Evolutionary conservation across 805 yeast species (phyloP), one percentile per base, ranked within the genome.

Genomic region (Kodamaea kaohsiungensis): DNA sequence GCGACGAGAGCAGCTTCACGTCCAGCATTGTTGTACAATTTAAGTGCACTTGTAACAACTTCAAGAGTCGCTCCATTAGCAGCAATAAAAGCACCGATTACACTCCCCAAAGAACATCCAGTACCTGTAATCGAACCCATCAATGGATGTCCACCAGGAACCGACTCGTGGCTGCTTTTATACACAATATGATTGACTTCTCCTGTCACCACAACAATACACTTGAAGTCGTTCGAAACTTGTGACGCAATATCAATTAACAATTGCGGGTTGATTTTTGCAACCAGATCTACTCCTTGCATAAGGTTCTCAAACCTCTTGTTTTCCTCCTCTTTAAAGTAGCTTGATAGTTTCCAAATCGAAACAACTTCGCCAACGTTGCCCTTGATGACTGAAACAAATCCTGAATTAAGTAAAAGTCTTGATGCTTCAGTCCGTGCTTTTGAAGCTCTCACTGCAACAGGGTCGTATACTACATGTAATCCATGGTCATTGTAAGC

Each of bases 381-480:
- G 1, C 97, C 97, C 67, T 92, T 90, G 59, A 91, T 85, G 25
- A 88, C 91, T 30, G 82, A 73, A 57, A 77, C 79, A 61, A 78
- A 80, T 1, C 90, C 91, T 10, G 76, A 66, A 38, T 84, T 75
- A 33, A 91, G 66, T 8, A 91, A 61, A 0, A 65, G 64, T 25
- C 73, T 66, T 50, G 85, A 80, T 15, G 84, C 73, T 2, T 68
- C 62, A 40, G 73, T 71, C 55, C 98, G 77, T 4, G 82, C 78
- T 2, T 63, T 53, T 0, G 96, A 79, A 0, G 97, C 97, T 25
- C 96, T 96, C 40, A 87, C 90, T 0, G 91, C 98, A n/a, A 91
- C 97, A 0, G 97, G 98, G 67, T 91, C 98, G 60, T 88, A 86
- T 0, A 91, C 82, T 33, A 91, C 79, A 2, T 89, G 92, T 46